Conservation (phyloP, 176 grass and related monocot species). For the Oryza rufipogon region DNA sequence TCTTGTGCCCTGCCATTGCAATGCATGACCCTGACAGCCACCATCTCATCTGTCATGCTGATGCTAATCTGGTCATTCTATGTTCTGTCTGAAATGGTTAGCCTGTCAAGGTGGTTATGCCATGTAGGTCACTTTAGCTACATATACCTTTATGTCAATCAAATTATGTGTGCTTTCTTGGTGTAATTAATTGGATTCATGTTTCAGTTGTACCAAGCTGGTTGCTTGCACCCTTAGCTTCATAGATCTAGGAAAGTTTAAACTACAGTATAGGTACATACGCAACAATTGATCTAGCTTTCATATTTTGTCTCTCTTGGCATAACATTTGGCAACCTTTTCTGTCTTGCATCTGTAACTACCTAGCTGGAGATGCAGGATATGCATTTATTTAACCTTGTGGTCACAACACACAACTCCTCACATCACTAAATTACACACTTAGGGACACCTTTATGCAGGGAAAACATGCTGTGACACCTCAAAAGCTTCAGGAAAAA, state of each 20-base stretch:
- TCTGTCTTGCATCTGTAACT: neutral
- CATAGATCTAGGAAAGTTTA: neutral
- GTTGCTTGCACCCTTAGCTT: neutral
- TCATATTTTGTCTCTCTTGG: neutral
- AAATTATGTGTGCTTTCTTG: neutral
- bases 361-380: conserved; percentile 24
- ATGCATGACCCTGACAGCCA: conserved; percentile 8
- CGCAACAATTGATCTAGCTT: neutral
- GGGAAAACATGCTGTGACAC: conserved; percentile 17
- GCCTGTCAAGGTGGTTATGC: neutral
- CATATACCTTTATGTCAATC: neutral
- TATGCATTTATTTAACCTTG: conserved; percentile 16
- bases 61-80: neutral
- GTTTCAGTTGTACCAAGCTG: neutral
- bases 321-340: neutral
- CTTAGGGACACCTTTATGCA: conserved; percentile 1
- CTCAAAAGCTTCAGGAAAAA: conserved; percentile 27
- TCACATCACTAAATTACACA: neutral
- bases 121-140: neutral
- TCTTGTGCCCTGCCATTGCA: neutral
- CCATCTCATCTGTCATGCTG: neutral
- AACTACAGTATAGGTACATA: neutral
- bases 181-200: neutral
- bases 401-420: neutral
- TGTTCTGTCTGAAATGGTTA: neutral